These are phyloP conservation scores for Exophiala mesophila DNA, from an alignment of 2,329 filamentous ascomycete genomes.

Conservation along the genomic window DNA sequence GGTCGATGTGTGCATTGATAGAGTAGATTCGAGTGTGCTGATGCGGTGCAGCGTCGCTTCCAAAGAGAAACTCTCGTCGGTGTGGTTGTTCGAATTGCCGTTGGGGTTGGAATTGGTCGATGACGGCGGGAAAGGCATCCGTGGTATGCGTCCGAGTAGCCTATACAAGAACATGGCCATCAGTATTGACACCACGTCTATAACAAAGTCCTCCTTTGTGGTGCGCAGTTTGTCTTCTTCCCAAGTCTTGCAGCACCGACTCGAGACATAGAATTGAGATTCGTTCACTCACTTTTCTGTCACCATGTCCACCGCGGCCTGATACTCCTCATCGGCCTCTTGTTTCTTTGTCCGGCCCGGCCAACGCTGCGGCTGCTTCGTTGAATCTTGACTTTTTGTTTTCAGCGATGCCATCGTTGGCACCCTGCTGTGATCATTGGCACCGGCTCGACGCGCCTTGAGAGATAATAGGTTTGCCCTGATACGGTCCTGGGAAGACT, in stretches of 20 bases:
- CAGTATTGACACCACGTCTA: no score
- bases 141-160: conserved; percentile 35
- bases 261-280: no score
- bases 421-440: neutral
- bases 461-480: conserved; percentile 38
- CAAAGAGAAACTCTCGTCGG: conserved; percentile 39
- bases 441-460: conserved; percentile 29
- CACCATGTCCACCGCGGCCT: conserved; percentile 15
- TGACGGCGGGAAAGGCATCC: conserved; percentile 43
- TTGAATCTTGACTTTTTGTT: no score
- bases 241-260: no score
- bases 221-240: no score
- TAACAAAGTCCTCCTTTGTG: no score
- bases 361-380: no score
- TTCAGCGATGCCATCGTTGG: neutral
- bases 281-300: conserved; percentile 16
- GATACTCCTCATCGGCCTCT: conserved; percentile 18
- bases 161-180: no score
- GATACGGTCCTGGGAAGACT: conserved; percentile 39
- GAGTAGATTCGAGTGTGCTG: conserved; percentile 33
- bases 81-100: conserved; percentile 28
- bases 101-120: neutral
- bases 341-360: no score
- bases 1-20: conserved; percentile 38
- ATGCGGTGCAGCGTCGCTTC: conserved; percentile 36